Percentiles rank a stretch among this genome's conserved stretches.
These are phyloP conservation scores for Rubus idaeus DNA, from an alignment of 306 rosid species.

Conservation along the genomic window DNA sequence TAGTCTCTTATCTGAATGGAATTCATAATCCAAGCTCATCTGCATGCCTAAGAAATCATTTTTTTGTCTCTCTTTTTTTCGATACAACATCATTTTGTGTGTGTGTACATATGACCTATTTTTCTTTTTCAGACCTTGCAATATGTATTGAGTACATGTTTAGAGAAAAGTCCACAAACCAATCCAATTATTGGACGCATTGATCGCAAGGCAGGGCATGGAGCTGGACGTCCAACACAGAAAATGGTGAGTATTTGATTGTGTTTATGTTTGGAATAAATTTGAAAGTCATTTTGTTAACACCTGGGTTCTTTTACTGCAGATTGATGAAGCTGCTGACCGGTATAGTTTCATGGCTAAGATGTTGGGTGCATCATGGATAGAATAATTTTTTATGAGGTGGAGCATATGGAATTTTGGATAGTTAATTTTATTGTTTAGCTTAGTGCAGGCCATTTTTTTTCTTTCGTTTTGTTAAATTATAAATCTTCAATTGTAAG, in stretches of 20 bases:
- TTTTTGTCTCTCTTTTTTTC: neutral
- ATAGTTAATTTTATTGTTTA: neutral
- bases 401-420: neutral
- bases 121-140: constrained; percentile 61
- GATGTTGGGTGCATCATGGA: constrained; percentile 49
- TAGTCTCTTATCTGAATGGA: constrained; percentile 31
- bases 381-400: constrained; percentile 21
- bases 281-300: neutral
- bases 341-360: constrained; percentile 58
- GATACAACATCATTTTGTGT: neutral
- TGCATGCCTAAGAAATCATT: neutral
- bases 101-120: neutral
- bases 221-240: constrained; percentile 89
- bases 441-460: neutral
- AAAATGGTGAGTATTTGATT: constrained; percentile 49
- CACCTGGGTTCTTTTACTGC: neutral
- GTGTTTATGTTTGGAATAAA: neutral
- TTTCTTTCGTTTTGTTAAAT: too few species aligned
- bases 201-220: constrained; percentile 89
- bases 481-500: too few species aligned
- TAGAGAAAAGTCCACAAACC: constrained; percentile 76
- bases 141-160: constrained; percentile 61
- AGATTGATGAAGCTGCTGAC: constrained; percentile 66
- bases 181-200: constrained; percentile 91
- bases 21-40: neutral